Evolutionary conservation across 2,329 filamentous ascomycete genomes (phyloP).

Genomic region (Talaromyces sp.): DNA sequence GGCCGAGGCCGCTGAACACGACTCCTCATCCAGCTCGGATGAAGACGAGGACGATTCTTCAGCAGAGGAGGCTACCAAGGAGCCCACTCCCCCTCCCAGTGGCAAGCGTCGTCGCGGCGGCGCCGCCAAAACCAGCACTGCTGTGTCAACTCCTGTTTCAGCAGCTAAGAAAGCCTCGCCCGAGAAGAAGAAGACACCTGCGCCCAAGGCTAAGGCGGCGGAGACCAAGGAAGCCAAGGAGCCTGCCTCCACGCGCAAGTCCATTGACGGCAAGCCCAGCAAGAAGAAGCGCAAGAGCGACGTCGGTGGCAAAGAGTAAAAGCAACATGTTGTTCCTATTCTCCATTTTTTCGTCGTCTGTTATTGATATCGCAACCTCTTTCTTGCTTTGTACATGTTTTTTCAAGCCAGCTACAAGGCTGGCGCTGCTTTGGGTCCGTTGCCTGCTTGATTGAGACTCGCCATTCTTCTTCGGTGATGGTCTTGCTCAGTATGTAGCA

Average conservation of each 20-base stretch:
- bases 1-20: constrained; percentile 17
- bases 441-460: background rate
- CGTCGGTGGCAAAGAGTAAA: constrained; percentile 20
- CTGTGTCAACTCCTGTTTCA: constrained; percentile 25
- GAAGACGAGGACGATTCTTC: constrained; percentile 26
- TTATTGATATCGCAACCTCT: background rate
- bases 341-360: background rate
- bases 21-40: constrained; percentile 6
- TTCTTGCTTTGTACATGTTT: background rate
- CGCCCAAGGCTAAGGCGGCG: constrained; percentile 26
- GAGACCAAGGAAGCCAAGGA: constrained; percentile 18
- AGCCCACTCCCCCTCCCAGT: constrained; percentile 39
- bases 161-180: constrained; percentile 33
- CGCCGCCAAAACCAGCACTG: constrained; percentile 28
- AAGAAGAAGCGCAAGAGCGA: constrained; percentile 48
- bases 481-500: background rate
- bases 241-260: constrained; percentile 23
- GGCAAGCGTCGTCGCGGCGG: constrained; percentile 38
- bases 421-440: background rate
- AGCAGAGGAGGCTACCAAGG: constrained; percentile 32
- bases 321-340: background rate
- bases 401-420: background rate
- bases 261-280: constrained; percentile 29
- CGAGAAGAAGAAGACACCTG: constrained; percentile 25
- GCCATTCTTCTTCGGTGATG: background rate